Evolutionary conservation across 2,329 filamentous ascomycete species (phyloP).

Genomic region (Dothideomycetes sp.): DNA sequence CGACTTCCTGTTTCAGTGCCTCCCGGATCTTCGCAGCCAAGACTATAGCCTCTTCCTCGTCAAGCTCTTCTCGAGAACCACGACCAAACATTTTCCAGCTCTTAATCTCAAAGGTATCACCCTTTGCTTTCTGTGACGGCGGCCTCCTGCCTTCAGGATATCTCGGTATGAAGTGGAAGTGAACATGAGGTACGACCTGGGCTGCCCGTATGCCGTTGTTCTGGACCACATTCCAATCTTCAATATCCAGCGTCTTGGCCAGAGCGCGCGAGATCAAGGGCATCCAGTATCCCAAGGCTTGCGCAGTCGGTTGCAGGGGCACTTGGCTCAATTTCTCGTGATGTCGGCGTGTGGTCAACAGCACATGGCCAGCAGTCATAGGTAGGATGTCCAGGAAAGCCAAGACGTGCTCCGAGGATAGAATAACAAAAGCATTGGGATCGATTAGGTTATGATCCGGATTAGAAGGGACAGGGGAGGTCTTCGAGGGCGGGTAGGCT

Average conservation of each 20-base stretch:
- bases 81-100: constrained; percentile 78
- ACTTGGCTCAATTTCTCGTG: constrained; percentile 69
- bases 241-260: constrained; percentile 57
- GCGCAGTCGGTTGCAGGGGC: constrained; percentile 17
- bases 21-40: constrained; percentile 45
- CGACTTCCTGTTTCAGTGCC: constrained; percentile 31
- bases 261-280: constrained; percentile 66
- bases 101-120: constrained; percentile 35
- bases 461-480: constrained; percentile 22
- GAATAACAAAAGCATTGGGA: constrained; percentile 49
- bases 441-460: constrained; percentile 25
- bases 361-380: constrained; percentile 70
- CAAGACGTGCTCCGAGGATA: constrained; percentile 67
- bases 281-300: constrained; percentile 43
- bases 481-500: constrained; percentile 36
- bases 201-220: constrained; percentile 85
- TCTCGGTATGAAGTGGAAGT: constrained; percentile 88
- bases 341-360: constrained; percentile 72
- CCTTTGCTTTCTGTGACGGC: constrained; percentile 33
- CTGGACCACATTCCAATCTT: constrained; percentile 93
- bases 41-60: constrained; percentile 60
- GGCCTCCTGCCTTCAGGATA: constrained; percentile 42
- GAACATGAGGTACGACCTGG: constrained; percentile 86
- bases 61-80: constrained; percentile 62
- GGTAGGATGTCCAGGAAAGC: constrained; percentile 94